These are phyloP conservation scores for Botrytis aclada DNA, from an alignment of 2,329 filamentous ascomycete species.

Conservation along the genomic window DNA sequence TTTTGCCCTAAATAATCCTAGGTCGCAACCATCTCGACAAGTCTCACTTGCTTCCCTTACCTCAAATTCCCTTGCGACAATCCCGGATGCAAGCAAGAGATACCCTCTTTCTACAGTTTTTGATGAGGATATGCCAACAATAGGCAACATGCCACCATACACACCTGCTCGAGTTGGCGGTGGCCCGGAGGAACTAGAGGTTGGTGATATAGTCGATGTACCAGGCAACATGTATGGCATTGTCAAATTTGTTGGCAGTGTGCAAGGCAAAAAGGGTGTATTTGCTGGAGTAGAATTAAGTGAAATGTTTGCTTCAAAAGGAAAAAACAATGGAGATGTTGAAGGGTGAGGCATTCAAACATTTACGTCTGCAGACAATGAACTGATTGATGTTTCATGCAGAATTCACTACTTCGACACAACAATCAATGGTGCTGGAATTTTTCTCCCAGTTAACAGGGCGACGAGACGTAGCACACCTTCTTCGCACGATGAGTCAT, in stretches of 20 bases:
- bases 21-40: conserved; percentile 52
- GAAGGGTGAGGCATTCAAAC: conserved; percentile 66
- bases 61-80: conserved; percentile 57
- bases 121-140: conserved; percentile 41
- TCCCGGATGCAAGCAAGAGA: conserved; percentile 63
- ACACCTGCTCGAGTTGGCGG: conserved; percentile 52
- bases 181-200: conserved; percentile 53
- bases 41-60: conserved; percentile 69
- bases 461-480: conserved; percentile 65
- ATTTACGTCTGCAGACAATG: conserved; percentile 17
- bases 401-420: conserved; percentile 80
- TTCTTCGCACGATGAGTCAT: conserved; percentile 49
- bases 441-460: conserved; percentile 86
- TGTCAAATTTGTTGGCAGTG: conserved; percentile 82
- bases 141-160: conserved; percentile 50
- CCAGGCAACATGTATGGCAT: conserved; percentile 89
- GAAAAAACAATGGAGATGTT: conserved; percentile 95
- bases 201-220: conserved; percentile 86
- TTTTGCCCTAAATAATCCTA: conserved; percentile 7
- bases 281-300: conserved; percentile 93
- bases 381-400: conserved; percentile 31
- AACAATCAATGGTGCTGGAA: conserved; percentile 74
- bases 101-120: conserved; percentile 59
- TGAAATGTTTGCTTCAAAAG: conserved; percentile 72
- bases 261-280: conserved; percentile 82